Conservation (phyloP, 306 rosid species). For the Ochetophila trinervis region DNA sequence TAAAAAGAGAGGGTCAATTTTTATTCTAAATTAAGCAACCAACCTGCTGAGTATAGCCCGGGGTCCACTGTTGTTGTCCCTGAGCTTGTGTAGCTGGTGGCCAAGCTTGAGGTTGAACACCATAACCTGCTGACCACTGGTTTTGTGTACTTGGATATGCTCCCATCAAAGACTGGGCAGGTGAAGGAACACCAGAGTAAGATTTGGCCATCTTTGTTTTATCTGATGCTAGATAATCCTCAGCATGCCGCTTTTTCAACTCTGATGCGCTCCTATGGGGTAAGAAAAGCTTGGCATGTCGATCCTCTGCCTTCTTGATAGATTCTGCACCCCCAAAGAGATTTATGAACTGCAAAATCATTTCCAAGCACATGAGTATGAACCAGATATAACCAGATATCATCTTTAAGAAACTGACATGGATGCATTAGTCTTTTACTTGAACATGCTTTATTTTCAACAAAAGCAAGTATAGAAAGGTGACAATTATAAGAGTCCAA, state of each 20-base stretch:
- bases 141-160: slow-evolving; percentile 79
- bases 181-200: slow-evolving; percentile 64
- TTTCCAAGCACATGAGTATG: slow-evolving; percentile 7
- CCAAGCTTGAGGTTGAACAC: slow-evolving; percentile 91
- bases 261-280: slow-evolving; percentile 81
- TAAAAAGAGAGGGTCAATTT: too few relatives aligned
- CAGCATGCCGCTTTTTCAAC: slow-evolving; percentile 91
- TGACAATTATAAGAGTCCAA: too few relatives aligned
- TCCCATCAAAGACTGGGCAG: slow-evolving; percentile 76
- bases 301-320: slow-evolving; percentile 88
- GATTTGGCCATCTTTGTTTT: slow-evolving; percentile 71
- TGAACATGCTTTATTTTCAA: not conserved
- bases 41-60: slow-evolving; percentile 91
- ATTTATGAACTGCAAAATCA: slow-evolving; percentile 74
- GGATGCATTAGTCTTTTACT: not conserved
- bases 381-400: slow-evolving; percentile 12
- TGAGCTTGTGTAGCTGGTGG: slow-evolving; percentile 83
- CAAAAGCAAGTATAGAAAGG: not conserved
- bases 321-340: slow-evolving; percentile 85
- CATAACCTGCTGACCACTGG: slow-evolving; percentile 84
- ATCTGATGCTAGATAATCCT: slow-evolving; percentile 82
- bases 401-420: not conserved
- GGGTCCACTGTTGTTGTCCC: slow-evolving; percentile 96
- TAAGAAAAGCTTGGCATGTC: slow-evolving; percentile 88
- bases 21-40: not conserved